A percentile compares a stretch with the other conserved stretches of the same genome.
Conservation (phyloP, 163 green algal species). For the Coccomyxa subellipsoidea region DNA sequence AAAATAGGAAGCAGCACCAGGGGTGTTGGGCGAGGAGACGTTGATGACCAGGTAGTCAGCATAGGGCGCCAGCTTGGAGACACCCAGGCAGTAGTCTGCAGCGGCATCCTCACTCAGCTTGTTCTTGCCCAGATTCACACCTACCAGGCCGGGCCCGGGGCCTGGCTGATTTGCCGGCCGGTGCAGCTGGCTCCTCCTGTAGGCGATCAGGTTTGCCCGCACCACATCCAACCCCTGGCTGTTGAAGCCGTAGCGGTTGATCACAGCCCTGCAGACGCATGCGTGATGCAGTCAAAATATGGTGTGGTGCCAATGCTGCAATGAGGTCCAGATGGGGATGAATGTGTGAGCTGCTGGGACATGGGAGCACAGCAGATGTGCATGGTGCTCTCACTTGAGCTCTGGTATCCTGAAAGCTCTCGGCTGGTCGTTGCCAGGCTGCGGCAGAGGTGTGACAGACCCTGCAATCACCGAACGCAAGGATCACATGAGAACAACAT, state of each 20-base stretch:
- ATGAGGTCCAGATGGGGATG: no score
- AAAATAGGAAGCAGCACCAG: slow-evolving; percentile 44
- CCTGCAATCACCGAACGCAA: slow-evolving; percentile 38
- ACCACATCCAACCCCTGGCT: slow-evolving; percentile 83
- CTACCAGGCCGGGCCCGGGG: slow-evolving; percentile 59
- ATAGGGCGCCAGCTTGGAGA: slow-evolving; percentile 64
- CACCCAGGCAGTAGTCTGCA: slow-evolving; percentile 81
- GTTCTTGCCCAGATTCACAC: slow-evolving; percentile 96
- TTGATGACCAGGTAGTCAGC: slow-evolving; percentile 96
- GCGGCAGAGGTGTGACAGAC: slow-evolving; percentile 86
- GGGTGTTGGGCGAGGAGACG: slow-evolving; percentile 96
- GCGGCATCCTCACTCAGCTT: slow-evolving; percentile 82
- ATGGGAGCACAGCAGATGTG: not conserved
- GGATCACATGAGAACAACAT: no score
- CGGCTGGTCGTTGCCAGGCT: slow-evolving; percentile 93
- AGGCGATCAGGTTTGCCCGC: slow-evolving; percentile 44
- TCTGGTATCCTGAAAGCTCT: slow-evolving; percentile 80
- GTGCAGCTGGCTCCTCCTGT: slow-evolving; percentile 11
- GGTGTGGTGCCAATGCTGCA: no score
- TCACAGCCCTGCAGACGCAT: slow-evolving; percentile 66
- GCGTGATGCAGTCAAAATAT: not conserved
- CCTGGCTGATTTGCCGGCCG: not conserved
- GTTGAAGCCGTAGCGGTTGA: slow-evolving; percentile 99
- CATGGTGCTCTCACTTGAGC: not conserved
- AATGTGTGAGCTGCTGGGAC: no score